Evolutionary conservation across 768 basidiomycete species (phyloP), one percentile per base, ranked within the genome.

Genomic region (Macrolepiota albuminosa): DNA sequence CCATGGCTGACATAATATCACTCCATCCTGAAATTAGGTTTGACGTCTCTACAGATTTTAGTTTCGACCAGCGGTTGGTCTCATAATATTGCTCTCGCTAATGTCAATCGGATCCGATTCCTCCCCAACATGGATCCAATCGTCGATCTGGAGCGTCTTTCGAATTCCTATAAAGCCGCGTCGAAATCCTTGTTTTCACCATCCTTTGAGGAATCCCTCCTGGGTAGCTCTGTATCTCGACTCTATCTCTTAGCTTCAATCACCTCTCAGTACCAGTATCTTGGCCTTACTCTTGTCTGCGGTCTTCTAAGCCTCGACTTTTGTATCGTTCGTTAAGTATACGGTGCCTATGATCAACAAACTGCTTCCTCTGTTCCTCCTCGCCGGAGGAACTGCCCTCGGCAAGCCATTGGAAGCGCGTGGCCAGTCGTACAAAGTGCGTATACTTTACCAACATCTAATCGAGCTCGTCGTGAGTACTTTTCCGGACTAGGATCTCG

Each of bases 401-500:
- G 63, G 60, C 39, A 64, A 64, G 29, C 63, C 63, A 53, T 50
- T 64, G 26, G 63, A 64, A 48, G 58, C 63, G 8, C 63, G 63
- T 14, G 48, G 48, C n/a, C 50, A 58, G 37, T 58, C 53, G 4
- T 57, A 42, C 46, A 64, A 29, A 31, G 63, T 64, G 26, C 26
- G 60, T 61, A 33, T n/a, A n/a, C 29, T 26, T 49, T 16, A n/a
- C 3, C 6, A 21, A 1, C 3, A 21, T 21, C 31, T 4, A 4
- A 3, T 37, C 11, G 45, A 24, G 29, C 26, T 21, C 26, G 21
- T 26, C n/a, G 48, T 58, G 16, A 63, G 56, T 4, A 4, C 24
- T 56, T 37, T 51, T 33, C 18, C 26, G 47, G 48, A 18, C 37
- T n/a, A 64, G 63, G 60, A 61, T 46, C 57, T 64, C 16, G 63